A percentile compares a stretch with the other conserved stretches of the same genome.
Conservation (phyloP, 805 yeast species). For the Barnettozyma sp. region DNA sequence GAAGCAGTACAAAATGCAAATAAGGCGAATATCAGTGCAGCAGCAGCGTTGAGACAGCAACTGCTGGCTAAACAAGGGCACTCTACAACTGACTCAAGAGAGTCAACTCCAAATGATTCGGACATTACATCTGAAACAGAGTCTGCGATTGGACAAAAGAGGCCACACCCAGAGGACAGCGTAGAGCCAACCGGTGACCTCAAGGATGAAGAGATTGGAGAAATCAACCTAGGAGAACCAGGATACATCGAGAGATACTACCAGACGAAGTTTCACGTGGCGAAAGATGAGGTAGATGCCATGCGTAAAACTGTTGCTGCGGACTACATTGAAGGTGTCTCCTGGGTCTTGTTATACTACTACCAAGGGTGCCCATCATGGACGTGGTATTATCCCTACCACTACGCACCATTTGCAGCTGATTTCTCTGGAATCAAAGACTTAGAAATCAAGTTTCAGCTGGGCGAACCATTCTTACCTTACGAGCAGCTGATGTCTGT, state of each 20-base stretch:
- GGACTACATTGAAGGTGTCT: conserved; percentile 84
- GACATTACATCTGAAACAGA: conserved; percentile 5
- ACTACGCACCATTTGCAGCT: conserved; percentile 95
- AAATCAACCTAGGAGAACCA: conserved; percentile 72
- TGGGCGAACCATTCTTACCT: conserved; percentile 80
- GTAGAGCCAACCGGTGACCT: conserved; percentile 13
- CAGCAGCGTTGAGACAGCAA: conserved; percentile 36
- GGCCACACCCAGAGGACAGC: conserved; percentile 5
- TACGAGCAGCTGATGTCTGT: conserved; percentile 94
- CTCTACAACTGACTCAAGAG: conserved; percentile 17
- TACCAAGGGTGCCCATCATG: conserved; percentile 98
- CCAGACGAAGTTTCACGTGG: conserved; percentile 58
- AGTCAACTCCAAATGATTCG: conserved; percentile 6
- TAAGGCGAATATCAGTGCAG: conserved; percentile 36
- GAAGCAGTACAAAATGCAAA: conserved; percentile 27
- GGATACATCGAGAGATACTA: conserved; percentile 86
- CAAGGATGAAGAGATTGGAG: conserved; percentile 35
- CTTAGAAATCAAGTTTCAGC: conserved; percentile 48
- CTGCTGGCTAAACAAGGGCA: conserved; percentile 26
- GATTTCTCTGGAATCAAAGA: conserved; percentile 58
- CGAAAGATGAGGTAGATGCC: conserved; percentile 44
- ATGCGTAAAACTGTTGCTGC: conserved; percentile 55
- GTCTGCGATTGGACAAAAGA: conserved; percentile 18
- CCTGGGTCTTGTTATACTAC: conserved; percentile 93
- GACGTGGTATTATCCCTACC: conserved; percentile 97